Base-by-base conservation (phyloP, 1,284 basidiomycete genomes). In the Golubevia pallescens region DNA sequence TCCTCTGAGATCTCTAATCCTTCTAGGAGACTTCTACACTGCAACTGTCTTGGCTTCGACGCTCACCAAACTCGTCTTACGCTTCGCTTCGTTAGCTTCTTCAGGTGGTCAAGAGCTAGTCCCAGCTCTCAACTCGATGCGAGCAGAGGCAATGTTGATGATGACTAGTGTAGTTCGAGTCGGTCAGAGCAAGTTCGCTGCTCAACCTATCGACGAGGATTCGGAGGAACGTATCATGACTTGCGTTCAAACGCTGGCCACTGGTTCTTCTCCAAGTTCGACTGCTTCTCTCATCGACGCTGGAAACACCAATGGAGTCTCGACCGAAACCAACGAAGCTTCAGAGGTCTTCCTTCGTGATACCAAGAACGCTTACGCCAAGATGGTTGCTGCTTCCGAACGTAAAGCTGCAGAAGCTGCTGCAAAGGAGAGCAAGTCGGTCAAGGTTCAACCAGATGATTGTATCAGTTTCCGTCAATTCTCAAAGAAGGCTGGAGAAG, bases 1-100 rank as follows among this genome's bases (percentile, higher is more conserved):
- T 1, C 95, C 95, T 34, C 87, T 99, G 61, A 88, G 97, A 91
- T 93, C 93, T 2, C 88, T 99, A 55, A 91, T 99, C 61, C 89
- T 99, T 56, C 93, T 93, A 38, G 97, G 97, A 34, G 97, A 99
- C 87, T 99, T 97, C 88, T 99, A 95, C 88, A 99, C 95, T 13
- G 95, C 93, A 4, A 89, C 93, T 2, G 94, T 97, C 2, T 89
- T 99, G 23, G 91, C 95, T 10, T 90, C 93, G 51, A 92, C 95
- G 1, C 87, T 99, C 68, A 93, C 94, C 63, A 99, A 99, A 87
- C 90, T 99, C 28, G 92, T 97, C 8, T 88, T 98, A 57, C 90
- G 95, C 23, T 94, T 92, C 83, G 88, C 71, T 52, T 75, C 78
- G 70, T n/a, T n/a, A n/a, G 34, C 34, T 38, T 38, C 34, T 38